A percentile compares a stretch with the other conserved stretches of the same genome.
These are phyloP conservation scores for Verbascum thapsus DNA, from an alignment of 257 asterid species.

Conservation along the genomic window DNA sequence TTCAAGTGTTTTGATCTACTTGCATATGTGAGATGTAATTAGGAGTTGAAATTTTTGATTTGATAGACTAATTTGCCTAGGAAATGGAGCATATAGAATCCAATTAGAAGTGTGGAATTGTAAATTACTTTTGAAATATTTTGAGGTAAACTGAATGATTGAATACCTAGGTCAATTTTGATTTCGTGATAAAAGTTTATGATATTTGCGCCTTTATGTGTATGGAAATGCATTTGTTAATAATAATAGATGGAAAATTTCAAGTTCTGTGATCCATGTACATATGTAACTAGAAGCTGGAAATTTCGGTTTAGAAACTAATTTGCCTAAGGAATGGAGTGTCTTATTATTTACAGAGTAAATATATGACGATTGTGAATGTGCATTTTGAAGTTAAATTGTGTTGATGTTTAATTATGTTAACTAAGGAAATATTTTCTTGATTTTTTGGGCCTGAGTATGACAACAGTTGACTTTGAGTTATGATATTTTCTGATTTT, in stretches of 20 bases:
- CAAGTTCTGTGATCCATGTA: neutral
- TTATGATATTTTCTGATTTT: conserved; percentile 20
- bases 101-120: neutral
- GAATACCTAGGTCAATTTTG: too few relatives aligned
- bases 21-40: neutral
- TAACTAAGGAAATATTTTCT: too few relatives aligned
- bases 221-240: neutral
- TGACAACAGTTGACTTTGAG: conserved; percentile 19
- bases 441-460: too few relatives aligned
- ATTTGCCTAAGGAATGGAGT: neutral
- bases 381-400: too few relatives aligned
- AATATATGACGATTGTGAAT: neutral
- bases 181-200: neutral
- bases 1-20: neutral
- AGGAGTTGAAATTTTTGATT: neutral
- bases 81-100: neutral
- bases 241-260: neutral
- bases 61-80: neutral
- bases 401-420: too few relatives aligned
- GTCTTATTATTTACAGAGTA: neutral
- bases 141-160: too few relatives aligned
- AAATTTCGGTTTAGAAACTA: neutral
- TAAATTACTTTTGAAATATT: too few relatives aligned
- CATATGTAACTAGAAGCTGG: neutral
- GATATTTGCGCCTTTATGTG: neutral